Conservation (phyloP, 331 rosid genomes). For the Spiraea crenata region DNA sequence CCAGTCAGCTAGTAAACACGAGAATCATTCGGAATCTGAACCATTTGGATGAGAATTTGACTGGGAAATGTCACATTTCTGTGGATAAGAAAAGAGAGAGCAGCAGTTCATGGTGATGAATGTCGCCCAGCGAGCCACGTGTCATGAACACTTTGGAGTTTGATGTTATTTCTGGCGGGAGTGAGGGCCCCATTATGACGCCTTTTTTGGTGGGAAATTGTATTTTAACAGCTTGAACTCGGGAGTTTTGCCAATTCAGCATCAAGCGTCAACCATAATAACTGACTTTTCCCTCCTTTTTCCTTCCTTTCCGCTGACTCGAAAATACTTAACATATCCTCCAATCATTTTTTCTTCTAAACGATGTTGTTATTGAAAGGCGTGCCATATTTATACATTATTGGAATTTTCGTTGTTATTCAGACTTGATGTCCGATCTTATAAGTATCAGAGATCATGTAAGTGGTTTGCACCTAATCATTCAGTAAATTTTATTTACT, state of each 20-base stretch:
- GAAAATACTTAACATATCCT: neutral
- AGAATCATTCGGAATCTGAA: neutral
- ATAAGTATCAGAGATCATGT: too few relatives aligned
- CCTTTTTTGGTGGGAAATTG: slow-evolving; percentile 11
- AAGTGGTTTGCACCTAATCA: too few relatives aligned
- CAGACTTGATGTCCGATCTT: too few relatives aligned
- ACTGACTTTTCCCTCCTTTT: neutral
- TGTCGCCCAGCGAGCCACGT: slow-evolving; percentile 34
- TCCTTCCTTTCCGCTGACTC: too few relatives aligned
- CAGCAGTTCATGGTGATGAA: slow-evolving; percentile 9
- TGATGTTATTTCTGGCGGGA: slow-evolving; percentile 20
- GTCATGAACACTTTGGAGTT: slow-evolving; percentile 28
- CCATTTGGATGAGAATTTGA: neutral
- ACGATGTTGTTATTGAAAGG: slow-evolving; percentile 9
- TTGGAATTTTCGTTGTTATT: too few relatives aligned
- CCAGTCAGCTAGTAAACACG: too few relatives aligned
- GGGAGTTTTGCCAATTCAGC: slow-evolving; percentile 9
- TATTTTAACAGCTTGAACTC: neutral
- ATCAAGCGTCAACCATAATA: slow-evolving; percentile 3
- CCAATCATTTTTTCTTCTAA: neutral
- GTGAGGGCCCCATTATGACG: slow-evolving; percentile 25
- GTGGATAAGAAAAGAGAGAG: slow-evolving; percentile 51
- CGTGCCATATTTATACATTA: slow-evolving; percentile 15
- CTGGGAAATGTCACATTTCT: neutral
- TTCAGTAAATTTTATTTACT: too few relatives aligned